phyloP scores from a whole-genome alignment of 768 basidiomycete genomes.

The Coprinopsis sp. region DNA sequence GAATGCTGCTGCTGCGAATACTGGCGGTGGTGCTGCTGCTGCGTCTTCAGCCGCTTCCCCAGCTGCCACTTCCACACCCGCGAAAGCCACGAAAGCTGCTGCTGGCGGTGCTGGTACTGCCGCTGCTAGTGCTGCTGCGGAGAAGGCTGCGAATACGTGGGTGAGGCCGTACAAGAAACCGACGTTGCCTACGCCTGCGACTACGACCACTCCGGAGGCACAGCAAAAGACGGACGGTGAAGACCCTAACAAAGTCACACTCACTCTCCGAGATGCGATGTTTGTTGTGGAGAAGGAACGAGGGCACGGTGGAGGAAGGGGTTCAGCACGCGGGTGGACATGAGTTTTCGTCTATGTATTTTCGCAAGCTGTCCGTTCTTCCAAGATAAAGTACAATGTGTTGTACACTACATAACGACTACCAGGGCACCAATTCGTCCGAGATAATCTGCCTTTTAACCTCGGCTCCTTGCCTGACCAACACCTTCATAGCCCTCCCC shows the following conservation, averaged over 20 bases:
- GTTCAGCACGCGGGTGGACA: constrained; percentile 59
- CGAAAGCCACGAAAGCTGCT: constrained; percentile 14
- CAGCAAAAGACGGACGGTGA: constrained; percentile 8
- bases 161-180: constrained; percentile 48
- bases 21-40: constrained; percentile 18
- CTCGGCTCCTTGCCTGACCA: no score
- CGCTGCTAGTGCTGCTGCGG: constrained; percentile 18
- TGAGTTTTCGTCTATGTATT: no score
- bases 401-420: no score
- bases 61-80: constrained; percentile 25
- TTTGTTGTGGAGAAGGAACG: constrained; percentile 82
- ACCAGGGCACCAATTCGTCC: no score
- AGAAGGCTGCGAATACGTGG: constrained; percentile 41
- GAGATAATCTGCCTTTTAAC: no score
- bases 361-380: no score
- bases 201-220: background rate
- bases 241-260: constrained; percentile 43
- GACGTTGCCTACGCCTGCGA: constrained; percentile 1
- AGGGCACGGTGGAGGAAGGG: constrained; percentile 78
- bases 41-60: constrained; percentile 20
- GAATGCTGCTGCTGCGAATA: constrained; percentile 55
- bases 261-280: constrained; percentile 78
- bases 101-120: constrained; percentile 25
- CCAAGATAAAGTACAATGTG: no score
- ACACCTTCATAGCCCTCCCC: no score